A percentile compares a stretch with the other conserved stretches of the same genome.
phyloP scores from a whole-genome alignment of 352 stramenopile genomes.

The Phytophthora pinifolia region DNA sequence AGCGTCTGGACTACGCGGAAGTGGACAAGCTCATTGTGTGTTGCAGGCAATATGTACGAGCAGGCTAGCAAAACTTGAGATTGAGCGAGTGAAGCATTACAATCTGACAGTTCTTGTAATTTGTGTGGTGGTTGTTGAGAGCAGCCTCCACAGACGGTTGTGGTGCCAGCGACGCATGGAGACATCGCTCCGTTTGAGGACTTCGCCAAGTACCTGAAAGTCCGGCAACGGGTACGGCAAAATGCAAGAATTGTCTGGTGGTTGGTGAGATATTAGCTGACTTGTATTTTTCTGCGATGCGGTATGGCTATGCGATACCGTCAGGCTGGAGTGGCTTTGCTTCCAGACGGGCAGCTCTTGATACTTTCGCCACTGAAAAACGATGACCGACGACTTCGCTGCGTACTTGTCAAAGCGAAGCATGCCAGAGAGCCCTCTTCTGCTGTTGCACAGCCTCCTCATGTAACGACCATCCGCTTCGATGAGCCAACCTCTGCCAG shows the following conservation, averaged over 20 bases:
- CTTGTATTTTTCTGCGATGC: background rate
- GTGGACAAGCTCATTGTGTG: constrained; percentile 58
- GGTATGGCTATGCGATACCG: no score
- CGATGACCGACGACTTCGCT: constrained; percentile 43
- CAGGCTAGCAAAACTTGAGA: background rate
- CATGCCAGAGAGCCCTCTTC: constrained; percentile 10
- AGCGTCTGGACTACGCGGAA: constrained; percentile 56
- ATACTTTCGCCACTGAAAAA: constrained; percentile 52
- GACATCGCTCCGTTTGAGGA: constrained; percentile 40
- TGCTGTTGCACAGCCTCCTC: constrained; percentile 16
- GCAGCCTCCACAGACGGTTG: constrained; percentile 57
- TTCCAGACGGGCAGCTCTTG: constrained; percentile 46
- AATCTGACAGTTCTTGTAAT: constrained; percentile 1
- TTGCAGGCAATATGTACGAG: constrained; percentile 49
- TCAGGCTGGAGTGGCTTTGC: constrained; percentile 59
- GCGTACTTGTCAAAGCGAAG: constrained; percentile 53
- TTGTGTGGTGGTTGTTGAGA: constrained; percentile 1
- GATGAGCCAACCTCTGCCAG: constrained; percentile 23
- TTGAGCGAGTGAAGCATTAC: background rate
- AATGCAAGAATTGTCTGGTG: background rate
- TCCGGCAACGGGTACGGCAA: constrained; percentile 46
- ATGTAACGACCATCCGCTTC: constrained; percentile 30
- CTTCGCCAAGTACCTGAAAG: constrained; percentile 53
- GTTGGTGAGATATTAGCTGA: background rate
- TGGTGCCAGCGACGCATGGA: constrained; percentile 28